Evolutionary conservation across 345 rosid species (phyloP).

Genomic region (Euclidium syriacum): DNA sequence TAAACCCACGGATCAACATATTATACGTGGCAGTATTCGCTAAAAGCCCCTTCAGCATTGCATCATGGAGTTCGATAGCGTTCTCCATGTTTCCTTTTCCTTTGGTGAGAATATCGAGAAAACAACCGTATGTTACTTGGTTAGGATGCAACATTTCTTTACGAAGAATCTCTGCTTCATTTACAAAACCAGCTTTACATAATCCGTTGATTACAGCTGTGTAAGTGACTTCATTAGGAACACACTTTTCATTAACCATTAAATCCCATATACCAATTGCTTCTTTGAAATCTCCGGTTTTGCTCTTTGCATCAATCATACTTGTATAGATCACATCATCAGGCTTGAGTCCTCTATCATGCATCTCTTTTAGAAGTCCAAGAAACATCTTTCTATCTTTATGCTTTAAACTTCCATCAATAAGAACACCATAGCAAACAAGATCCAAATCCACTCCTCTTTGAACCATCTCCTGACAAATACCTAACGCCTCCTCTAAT

Average conservation of each 20-base stretch:
- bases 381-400: slow-evolving; percentile 43
- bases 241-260: slow-evolving; percentile 68
- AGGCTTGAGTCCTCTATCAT: slow-evolving; percentile 57
- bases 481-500: slow-evolving; percentile 54
- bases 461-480: slow-evolving; percentile 62
- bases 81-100: slow-evolving; percentile 62
- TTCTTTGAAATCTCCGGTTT: slow-evolving; percentile 61
- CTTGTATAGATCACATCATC: slow-evolving; percentile 70
- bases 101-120: slow-evolving; percentile 62
- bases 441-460: slow-evolving; percentile 81
- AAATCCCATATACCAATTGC: slow-evolving; percentile 69
- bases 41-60: slow-evolving; percentile 53
- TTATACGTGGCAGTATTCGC: slow-evolving; percentile 70
- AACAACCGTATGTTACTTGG: slow-evolving; percentile 73
- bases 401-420: slow-evolving; percentile 63
- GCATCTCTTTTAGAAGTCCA: slow-evolving; percentile 64
- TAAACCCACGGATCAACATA: slow-evolving; percentile 70
- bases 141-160: slow-evolving; percentile 73
- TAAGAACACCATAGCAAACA: slow-evolving; percentile 73
- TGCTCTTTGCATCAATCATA: slow-evolving; percentile 78
- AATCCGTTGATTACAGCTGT: slow-evolving; percentile 77
- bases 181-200: slow-evolving; percentile 67
- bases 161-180: slow-evolving; percentile 58
- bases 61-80: slow-evolving; percentile 65
- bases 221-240: slow-evolving; percentile 74